Evolutionary conservation across 2,329 filamentous ascomycete species (phyloP).

Genomic region (Huntiella savannae): DNA sequence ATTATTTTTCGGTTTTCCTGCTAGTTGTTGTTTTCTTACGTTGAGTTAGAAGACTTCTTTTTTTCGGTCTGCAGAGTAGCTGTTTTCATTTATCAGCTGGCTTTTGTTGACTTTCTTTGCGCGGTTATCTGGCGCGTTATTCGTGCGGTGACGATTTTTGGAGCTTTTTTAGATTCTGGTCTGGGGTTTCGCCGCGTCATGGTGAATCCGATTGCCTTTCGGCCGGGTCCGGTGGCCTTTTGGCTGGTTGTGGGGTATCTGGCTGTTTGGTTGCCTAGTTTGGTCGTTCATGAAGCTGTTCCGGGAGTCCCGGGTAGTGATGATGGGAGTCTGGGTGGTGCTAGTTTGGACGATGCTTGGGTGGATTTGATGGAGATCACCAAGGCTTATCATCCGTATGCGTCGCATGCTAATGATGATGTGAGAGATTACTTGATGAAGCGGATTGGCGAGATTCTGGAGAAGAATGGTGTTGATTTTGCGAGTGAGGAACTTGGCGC

Average conservation of each 20-base stretch:
- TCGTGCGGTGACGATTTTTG: background rate
- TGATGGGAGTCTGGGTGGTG: constrained; percentile 35
- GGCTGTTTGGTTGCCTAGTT: constrained; percentile 51
- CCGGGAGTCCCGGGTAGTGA: constrained; percentile 35
- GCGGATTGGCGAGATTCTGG: constrained; percentile 51
- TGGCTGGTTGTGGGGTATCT: constrained; percentile 61
- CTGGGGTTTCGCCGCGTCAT: background rate
- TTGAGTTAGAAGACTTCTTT: too few relatives aligned
- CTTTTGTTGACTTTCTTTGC: too few relatives aligned
- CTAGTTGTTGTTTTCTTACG: too few relatives aligned
- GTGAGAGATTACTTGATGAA: constrained; percentile 58
- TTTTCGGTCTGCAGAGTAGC: too few relatives aligned
- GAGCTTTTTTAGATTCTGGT: background rate
- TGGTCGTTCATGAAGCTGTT: constrained; percentile 59
- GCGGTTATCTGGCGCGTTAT: too few relatives aligned
- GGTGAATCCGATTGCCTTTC: constrained; percentile 52
- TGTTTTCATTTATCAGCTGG: too few relatives aligned
- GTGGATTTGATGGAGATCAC: constrained; percentile 60
- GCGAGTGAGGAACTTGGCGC: constrained; percentile 19
- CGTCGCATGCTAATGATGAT: constrained; percentile 63
- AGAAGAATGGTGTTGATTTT: constrained; percentile 35
- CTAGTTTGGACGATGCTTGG: constrained; percentile 79
- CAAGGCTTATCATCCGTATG: constrained; percentile 67
- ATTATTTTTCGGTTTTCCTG: too few relatives aligned
- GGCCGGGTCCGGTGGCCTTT: constrained; percentile 61